Base-by-base conservation (phyloP, 2,329 filamentous ascomycete species). In the Neopestalotiopsis sp. region DNA sequence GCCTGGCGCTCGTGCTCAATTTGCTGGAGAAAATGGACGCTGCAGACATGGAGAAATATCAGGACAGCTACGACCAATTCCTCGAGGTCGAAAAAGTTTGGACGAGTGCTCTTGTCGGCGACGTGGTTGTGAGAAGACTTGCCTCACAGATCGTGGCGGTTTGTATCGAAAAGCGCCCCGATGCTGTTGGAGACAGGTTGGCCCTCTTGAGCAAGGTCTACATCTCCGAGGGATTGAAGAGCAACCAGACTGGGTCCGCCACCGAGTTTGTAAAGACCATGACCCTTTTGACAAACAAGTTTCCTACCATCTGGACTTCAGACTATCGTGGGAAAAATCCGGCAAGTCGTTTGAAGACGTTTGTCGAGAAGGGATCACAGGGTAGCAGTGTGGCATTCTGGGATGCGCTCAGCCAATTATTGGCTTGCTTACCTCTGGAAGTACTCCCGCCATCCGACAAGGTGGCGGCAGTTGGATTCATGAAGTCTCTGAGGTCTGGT, bases 281-380 rank as follows among this genome's bases (percentile, higher is more conserved):
- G 64, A 84, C 89, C 10, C 83, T 85, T 12, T 80, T 98, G 67
- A 95, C 94, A 0, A 81, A 83, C 38, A 78, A 78, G 13, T 86
- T 90, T 63, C 90, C 94, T 1, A 85, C 89, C 17, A 84, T 95
- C 10, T 99, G 96, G 96, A 91, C 90, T 1, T 84, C 87, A 79
- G 69, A 85, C 81, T 70, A 88, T 3, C 82, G 78, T 14, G 82
- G 82, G n/a, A 88, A 89, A 71, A 88, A 86, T 68, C 81, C 86
- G 1, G 84, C 88, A 0, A 72, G 88, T 1, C 82, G 91, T 28
- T 80, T 99, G 4, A 87, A 88, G 64, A 84, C 89, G 9, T 96
- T 97, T 73, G 83, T 98, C 6, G 90, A 92, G 71, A 93, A 91
- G 74, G 95, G 96, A 2, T 97, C 95, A 0, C 93, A 98, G 75